Evolutionary conservation across 768 basidiomycete genomes (phyloP).

Genomic region (Hypsizygus marmoreus): DNA sequence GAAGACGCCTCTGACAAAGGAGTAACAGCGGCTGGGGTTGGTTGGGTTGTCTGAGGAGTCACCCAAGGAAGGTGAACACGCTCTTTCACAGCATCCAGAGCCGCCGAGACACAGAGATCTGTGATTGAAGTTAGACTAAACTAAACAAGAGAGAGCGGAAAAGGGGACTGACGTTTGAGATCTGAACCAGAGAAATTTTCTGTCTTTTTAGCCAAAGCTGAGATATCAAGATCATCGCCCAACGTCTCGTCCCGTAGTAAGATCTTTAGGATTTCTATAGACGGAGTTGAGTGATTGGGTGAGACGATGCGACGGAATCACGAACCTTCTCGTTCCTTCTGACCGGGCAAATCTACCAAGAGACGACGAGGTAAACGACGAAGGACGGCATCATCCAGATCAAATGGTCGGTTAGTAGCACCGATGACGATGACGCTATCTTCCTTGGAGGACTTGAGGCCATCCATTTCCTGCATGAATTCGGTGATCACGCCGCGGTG

Average conservation of each 20-base stretch:
- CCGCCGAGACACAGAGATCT: constrained; percentile 94
- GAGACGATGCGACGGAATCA: not conserved
- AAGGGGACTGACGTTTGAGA: constrained; percentile 75
- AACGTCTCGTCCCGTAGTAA: constrained; percentile 80
- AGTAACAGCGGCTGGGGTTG: constrained; percentile 2
- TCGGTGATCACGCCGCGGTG: constrained; percentile 89
- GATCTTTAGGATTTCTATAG: constrained; percentile 82
- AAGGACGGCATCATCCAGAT: constrained; percentile 89
- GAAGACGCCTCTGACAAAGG: not conserved
- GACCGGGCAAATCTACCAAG: constrained; percentile 86
- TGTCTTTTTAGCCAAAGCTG: constrained; percentile 65
- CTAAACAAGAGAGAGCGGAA: constrained; percentile 7
- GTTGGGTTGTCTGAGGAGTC: constrained; percentile 21
- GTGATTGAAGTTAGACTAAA: constrained; percentile 11
- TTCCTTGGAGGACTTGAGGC: constrained; percentile 76
- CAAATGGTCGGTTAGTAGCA: constrained; percentile 91
- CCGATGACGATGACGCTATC: constrained; percentile 89
- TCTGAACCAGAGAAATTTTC: constrained; percentile 93
- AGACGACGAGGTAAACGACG: constrained; percentile 85
- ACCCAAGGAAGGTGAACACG: constrained; percentile 80
- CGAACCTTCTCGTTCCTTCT: constrained; percentile 82
- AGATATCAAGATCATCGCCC: constrained; percentile 62
- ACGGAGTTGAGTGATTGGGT: constrained; percentile 5
- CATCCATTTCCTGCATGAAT: constrained; percentile 98
- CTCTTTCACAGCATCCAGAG: constrained; percentile 90